Evolutionary conservation across 2,329 filamentous ascomycete genomes (phyloP), one percentile per base, ranked within the genome.

Genomic region (Fusarium domesticum): DNA sequence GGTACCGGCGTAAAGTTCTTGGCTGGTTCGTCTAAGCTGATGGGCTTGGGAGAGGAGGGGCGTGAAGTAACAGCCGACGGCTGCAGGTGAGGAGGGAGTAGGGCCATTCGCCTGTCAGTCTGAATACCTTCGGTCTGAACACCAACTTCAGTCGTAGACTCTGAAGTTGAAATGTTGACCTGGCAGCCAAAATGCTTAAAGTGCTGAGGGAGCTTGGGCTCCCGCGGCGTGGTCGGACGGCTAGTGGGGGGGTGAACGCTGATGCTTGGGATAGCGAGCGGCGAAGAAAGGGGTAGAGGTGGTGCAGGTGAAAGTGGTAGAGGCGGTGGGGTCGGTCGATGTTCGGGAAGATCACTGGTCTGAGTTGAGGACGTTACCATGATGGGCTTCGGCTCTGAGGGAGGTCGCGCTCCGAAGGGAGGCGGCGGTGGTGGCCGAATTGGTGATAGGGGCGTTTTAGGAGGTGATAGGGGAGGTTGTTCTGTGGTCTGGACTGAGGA

Each of bases 101-200:
- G 84, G 48, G 85, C 80, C 35, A 89, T 71, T 48, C 90, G 81
- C 69, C 82, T 81, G 61, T 95, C 91, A 6, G 95, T 80, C 43
- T 88, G 81, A 45, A 97, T 96, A 47, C 89, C 87, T 56, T 97
- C 91, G 0, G 93, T 98, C 71, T 98, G 93, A 45, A 91, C 70
- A 3, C 65, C 63, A 10, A 63, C 77, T 3, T 69, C 64, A 2
- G 35, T 45, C 3, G 56, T 64, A 4, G 51, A 46, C 15, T 48
- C 47, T 3, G 56, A 39, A 11, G 53, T 49, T 1, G 62, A 50
- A 11, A 71, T 42, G 36, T 62, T 69, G n/a, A 90, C 89, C 67
- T 98, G 93, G 58, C 86, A 92, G 15, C 83, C 84, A 51, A 86
- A 83, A 66, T 89, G 89, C 64, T 90, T 96, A 50, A 82, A 82